A percentile compares a stretch with the other conserved stretches of the same genome.
phyloP scores from a whole-genome alignment of 1,284 basidiomycete genomes.

The Tilletia horrida region DNA sequence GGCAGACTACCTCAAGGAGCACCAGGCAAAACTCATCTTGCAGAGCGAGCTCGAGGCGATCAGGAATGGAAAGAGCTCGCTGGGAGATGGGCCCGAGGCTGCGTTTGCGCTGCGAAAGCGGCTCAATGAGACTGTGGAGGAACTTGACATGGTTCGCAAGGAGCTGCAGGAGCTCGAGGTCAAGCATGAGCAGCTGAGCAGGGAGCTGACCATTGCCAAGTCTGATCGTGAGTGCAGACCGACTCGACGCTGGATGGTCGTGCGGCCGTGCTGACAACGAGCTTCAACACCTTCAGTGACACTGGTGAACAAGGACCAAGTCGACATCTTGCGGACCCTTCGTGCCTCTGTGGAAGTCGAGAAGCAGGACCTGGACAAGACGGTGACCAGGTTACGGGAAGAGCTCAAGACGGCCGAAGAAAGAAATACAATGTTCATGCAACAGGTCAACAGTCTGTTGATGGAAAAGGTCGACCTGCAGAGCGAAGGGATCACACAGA shows the following conservation, averaged over 20 bases:
- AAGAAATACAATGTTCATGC: conserved; percentile 85
- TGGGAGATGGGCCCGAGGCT: conserved; percentile 78
- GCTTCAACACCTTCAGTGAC: conserved; percentile 41
- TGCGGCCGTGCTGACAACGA: conserved; percentile 56
- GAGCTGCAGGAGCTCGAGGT: conserved; percentile 71
- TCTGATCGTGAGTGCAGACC: conserved; percentile 69
- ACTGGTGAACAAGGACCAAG: conserved; percentile 58
- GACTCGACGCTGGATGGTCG: conserved; percentile 16
- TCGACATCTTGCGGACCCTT: conserved; percentile 67
- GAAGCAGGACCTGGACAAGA: conserved; percentile 70
- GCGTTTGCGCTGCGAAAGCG: conserved; percentile 80
- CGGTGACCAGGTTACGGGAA: conserved; percentile 66
- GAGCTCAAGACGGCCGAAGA: conserved; percentile 72
- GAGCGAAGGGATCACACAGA: conserved; percentile 52
- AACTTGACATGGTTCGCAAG: conserved; percentile 71
- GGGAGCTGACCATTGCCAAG: conserved; percentile 76
- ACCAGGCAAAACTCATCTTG: conserved; percentile 75
- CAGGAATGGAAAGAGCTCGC: conserved; percentile 69
- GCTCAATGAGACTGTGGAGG: conserved; percentile 79
- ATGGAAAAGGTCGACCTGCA: conserved; percentile 89
- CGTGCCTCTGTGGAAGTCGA: conserved; percentile 85
- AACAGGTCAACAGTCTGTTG: conserved; percentile 63
- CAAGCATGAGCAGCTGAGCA: conserved; percentile 65
- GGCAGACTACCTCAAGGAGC: conserved; percentile 77
- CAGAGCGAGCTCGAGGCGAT: conserved; percentile 84